Percentiles rank a stretch among this genome's conserved stretches.
These are phyloP conservation scores for Rhizopus delemar DNA, from an alignment of 371 early-diverging fungal species.

Conservation along the genomic window DNA sequence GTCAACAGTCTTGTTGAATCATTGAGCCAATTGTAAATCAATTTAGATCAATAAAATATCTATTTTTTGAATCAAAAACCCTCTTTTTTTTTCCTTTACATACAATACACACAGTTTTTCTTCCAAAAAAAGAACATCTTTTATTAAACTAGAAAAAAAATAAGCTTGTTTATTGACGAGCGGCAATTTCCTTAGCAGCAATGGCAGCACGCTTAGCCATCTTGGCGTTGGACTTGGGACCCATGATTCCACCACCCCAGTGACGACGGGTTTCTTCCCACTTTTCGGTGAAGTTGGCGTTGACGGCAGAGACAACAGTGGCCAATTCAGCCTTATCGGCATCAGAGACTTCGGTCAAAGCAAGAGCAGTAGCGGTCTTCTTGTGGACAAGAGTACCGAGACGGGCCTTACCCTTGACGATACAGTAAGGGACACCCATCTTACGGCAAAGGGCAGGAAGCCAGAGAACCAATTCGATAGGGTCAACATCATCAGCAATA, in stretches of 20 bases:
- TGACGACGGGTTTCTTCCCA: conserved; percentile 82
- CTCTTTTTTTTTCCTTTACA: too few species aligned
- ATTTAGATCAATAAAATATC: neutral
- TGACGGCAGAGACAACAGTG: conserved; percentile 84
- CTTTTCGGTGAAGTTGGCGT: conserved; percentile 92
- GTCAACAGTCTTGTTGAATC: conserved; percentile 62
- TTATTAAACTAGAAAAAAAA: neutral
- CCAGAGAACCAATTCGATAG: conserved; percentile 98
- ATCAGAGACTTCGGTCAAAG: conserved; percentile 89
- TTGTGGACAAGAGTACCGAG: conserved; percentile 98
- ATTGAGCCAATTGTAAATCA: conserved; percentile 35
- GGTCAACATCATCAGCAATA: conserved; percentile 99
- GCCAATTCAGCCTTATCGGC: conserved; percentile 95
- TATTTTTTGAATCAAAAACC: neutral
- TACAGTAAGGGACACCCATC: conserved; percentile 99
- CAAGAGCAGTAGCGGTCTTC: conserved; percentile 98
- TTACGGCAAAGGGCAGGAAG: conserved; percentile 99
- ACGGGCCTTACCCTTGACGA: conserved; percentile 96
- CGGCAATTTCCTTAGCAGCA: conserved; percentile 63
- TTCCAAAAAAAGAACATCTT: too few species aligned
- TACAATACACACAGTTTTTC: too few species aligned
- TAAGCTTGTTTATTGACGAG: conserved; percentile 37
- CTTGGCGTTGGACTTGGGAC: conserved; percentile 84
- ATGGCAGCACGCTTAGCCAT: conserved; percentile 74
- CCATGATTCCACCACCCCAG: conserved; percentile 98